Base-by-base conservation (phyloP, 345 rosid genomes). In the Rhodamnia argentea region DNA sequence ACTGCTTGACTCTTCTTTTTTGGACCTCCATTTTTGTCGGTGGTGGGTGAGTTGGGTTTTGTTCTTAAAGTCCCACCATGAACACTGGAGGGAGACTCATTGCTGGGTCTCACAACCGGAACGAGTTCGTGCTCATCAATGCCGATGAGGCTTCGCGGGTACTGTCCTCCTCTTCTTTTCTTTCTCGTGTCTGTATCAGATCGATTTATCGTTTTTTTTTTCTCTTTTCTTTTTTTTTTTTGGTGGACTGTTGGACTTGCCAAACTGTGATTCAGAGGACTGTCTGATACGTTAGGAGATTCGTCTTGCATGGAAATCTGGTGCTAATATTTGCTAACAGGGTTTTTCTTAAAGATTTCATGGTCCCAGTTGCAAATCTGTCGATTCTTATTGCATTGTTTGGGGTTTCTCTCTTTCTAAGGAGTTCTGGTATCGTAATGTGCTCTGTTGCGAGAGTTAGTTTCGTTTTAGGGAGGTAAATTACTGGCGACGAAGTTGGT, bases 71-170 rank as follows among this genome's bases (percentile, higher is more conserved):
- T 83, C 81, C 47, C 47, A 44, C 47, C 2, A 96, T 96, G 98
- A 92, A 94, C 89, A 96, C 99, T 70, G 94, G 98, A 12, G 99
- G 99, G 76, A 91, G 98, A 51, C 98, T 96, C 86, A 85, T 96
- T 91, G 99, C 98, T 88, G 98, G 99, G 12, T 96, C 99, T 87
- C 98, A 96, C 87, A 95, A 96, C 87, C 90, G 99, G 88, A 96
- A 96, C 87, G 99, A 96, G 90, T 95, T 96, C 90, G 98, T 95
- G 56, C 93, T 95, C 57, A 95, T 96, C 64, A 96, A 95, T 92
- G 98, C 98, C 24, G 99, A 96, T 83, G 99, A 96, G 90, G 92
- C 85, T 88, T 94, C 90, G 29, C 89, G 96, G 90, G 99, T 96
- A 91, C 88, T 50, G 62, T 44, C 64, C 58, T 52, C 24, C 2